Conservation (phyloP, 139 green algal genomes). For the Chlamydomonas urium region DNA sequence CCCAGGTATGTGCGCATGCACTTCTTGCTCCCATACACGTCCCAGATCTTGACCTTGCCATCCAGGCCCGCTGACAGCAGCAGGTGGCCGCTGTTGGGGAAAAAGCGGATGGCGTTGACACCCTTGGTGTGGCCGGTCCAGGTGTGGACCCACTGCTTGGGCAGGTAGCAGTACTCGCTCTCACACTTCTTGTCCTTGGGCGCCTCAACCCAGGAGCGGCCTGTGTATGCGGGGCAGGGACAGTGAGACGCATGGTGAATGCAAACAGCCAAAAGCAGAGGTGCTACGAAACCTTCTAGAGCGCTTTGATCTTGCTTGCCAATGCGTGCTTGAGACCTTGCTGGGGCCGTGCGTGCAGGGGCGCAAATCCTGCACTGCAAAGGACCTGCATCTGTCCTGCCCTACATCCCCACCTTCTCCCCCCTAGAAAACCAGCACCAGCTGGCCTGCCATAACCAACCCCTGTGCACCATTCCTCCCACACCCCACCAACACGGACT, state of each 20-base stretch:
- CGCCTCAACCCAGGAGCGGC: slow-evolving; percentile 40
- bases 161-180: slow-evolving; percentile 80
- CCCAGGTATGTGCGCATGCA: slow-evolving; percentile 96
- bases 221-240: too few relatives aligned
- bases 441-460: too few relatives aligned
- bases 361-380: too few relatives aligned
- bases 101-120: slow-evolving; percentile 91
- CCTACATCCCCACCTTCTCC: too few relatives aligned
- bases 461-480: too few relatives aligned
- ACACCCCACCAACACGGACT: too few relatives aligned
- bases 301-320: neutral
- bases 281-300: neutral
- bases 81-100: slow-evolving; percentile 87
- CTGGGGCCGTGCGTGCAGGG: neutral
- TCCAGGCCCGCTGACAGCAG: slow-evolving; percentile 92
- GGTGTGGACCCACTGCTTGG: slow-evolving; percentile 89
- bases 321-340: neutral
- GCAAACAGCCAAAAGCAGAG: neutral
- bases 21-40: slow-evolving; percentile 77
- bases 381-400: too few relatives aligned
- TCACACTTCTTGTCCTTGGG: slow-evolving; percentile 41
- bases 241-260: neutral
- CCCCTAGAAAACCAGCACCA: too few relatives aligned
- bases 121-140: slow-evolving; percentile 90
- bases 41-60: slow-evolving; percentile 96